These are phyloP conservation scores for Suaeda aralocaspica DNA, from an alignment of 148 eudicot genomes.

Conservation along the genomic window DNA sequence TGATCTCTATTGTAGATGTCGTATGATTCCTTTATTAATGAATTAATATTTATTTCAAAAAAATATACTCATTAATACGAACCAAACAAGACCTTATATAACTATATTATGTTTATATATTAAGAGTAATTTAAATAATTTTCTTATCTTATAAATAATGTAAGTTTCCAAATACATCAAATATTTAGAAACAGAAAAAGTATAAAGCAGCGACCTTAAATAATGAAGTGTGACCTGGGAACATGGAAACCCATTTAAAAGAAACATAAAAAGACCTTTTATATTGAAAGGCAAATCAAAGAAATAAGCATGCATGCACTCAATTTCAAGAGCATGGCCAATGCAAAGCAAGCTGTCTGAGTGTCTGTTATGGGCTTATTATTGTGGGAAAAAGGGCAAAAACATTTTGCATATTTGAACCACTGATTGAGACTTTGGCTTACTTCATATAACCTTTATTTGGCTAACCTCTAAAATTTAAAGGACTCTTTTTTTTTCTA, in stretches of 20 bases:
- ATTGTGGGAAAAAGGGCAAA: not conserved
- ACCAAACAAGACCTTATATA: too few species aligned
- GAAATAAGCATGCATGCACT: conserved; percentile 9
- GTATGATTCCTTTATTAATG: too few species aligned
- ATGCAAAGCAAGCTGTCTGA: not conserved
- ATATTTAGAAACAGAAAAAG: too few species aligned
- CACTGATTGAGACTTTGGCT: conserved; percentile 7
- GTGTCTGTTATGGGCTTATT: conserved; percentile 6
- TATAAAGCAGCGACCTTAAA: too few species aligned
- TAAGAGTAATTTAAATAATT: too few species aligned
- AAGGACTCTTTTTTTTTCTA: conserved; percentile 19
- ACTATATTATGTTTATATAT: too few species aligned
- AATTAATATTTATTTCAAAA: too few species aligned
- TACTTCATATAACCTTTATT: conserved; percentile 10
- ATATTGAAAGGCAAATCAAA: not conserved
- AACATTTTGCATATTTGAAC: conserved; percentile 2
- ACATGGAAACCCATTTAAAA: conserved; percentile 4
- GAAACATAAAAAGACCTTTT: conserved; percentile 18
- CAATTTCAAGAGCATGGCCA: conserved; percentile 5
- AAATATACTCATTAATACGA: too few species aligned
- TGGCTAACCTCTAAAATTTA: conserved; percentile 18
- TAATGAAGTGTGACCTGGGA: too few species aligned
- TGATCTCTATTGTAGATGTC: too few species aligned
- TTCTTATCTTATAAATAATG: too few species aligned
- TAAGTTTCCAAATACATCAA: too few species aligned